A percentile compares a stretch with the other conserved stretches of the same genome.
Conservation (phyloP, 2,329 filamentous ascomycete species). For the Chaetomium sp. region DNA sequence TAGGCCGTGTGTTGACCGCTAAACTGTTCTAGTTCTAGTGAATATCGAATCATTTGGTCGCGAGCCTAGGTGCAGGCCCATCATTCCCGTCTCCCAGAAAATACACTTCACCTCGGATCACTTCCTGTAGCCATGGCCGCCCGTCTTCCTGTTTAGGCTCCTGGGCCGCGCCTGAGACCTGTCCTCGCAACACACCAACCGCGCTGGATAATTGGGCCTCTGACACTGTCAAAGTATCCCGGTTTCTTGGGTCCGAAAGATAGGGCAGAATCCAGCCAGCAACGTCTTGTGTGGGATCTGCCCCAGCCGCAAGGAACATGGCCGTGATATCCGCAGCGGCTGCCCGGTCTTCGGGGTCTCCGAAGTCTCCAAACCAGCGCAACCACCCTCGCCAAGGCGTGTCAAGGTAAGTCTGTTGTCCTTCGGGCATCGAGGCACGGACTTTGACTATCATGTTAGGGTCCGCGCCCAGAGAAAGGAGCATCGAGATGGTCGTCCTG, state of each 20-base stretch:
- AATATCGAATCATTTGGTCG: too few relatives aligned
- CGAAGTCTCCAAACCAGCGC: background rate
- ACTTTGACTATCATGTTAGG: background rate
- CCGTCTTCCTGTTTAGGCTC: background rate
- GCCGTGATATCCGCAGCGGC: background rate
- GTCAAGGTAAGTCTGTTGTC: background rate
- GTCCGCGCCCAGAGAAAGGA: background rate
- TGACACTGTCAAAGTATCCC: background rate
- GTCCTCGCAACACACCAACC: background rate
- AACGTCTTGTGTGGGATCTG: background rate
- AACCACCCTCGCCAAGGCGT: conserved; percentile 1
- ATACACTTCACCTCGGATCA: too few relatives aligned
- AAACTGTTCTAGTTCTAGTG: too few relatives aligned
- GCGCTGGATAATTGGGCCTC: background rate
- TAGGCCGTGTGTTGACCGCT: too few relatives aligned
- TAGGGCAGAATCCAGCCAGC: background rate
- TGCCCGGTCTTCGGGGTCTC: background rate
- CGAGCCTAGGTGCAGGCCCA: too few relatives aligned
- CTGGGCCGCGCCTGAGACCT: background rate
- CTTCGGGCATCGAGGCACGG: background rate
- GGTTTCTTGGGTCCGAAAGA: background rate
- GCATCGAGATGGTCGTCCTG: background rate
- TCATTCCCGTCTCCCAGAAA: too few relatives aligned
- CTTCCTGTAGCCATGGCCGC: background rate
- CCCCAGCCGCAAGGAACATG: conserved; percentile 6